Evolutionary conservation across 2,329 filamentous ascomycete genomes (phyloP), one percentile per base, ranked within the genome.

Genomic region (Cladophialophora carrionii): DNA sequence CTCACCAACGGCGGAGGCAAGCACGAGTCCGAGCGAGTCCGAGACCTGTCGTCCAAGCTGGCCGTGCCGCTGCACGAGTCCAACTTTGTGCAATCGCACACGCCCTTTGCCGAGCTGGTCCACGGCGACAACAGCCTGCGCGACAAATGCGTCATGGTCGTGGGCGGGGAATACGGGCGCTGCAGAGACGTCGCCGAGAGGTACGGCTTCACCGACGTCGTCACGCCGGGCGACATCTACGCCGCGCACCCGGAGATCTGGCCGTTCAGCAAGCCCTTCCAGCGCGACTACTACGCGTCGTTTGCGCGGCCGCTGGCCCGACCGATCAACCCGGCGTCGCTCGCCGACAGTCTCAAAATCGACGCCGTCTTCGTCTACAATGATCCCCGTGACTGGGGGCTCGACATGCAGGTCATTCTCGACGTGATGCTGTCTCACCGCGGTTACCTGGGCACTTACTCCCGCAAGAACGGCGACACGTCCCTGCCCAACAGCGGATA

Each of bases 1-100:
- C 83, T 99, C 68, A 99, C 95, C 65, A 99, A 99, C 78, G 95
- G 95, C 71, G 95, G 95, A 49, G 95, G 95, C 64, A 92, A 90
- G 74, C 86, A 88, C 68, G 94, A 98, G 78, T 81, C 81, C 2
- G 88, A 90, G 64, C 86, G 91, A 20, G 89, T 92, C 32, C 80
- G 81, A 7, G 89, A 93, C 66, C 82, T 96, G 60, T 88, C 85
- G 71, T 76, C 83, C 51, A 87, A 87, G 71, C 83, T 96, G 6
- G 81, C 84, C 29, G 80, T 92, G 1, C 49, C 63, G 2, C 80
- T 95, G 51, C 84, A 88, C 46, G 84, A 84, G 14, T 85, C 84
- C 67, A 88, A 89, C 77, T 92, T 96, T 73, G 84, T 98, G 52
- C 91, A 97, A 76, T 94, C 90, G 26, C 94, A 99, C 78, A 97